Evolutionary conservation across 2,329 filamentous ascomycete genomes (phyloP), one percentile per base, ranked within the genome.

Genomic region (Septoria linicola): DNA sequence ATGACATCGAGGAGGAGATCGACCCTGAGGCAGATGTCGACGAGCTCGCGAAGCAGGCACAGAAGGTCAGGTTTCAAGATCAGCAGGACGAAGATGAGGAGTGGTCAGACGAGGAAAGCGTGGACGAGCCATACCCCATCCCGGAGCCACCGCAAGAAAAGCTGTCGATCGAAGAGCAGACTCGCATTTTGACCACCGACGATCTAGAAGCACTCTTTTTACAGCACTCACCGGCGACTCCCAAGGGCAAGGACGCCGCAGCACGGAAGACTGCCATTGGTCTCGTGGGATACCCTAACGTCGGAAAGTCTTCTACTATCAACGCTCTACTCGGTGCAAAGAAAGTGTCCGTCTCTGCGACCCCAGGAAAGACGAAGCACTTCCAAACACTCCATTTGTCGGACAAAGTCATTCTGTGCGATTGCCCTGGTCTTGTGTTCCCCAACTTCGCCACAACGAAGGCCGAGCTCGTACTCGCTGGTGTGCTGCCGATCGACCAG

Each of bases 231-330:
- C 84, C 83, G 2, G 73, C 80, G 37, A 77, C 82, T 21, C 58
- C 62, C 11, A 46, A 52, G 39, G 47, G 57, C n/a, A 72, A 76
- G 49, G 74, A 78, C 20, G 62, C 68, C 36, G 68, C 73, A 32
- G 76, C 74, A 53, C 73, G 77, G 47, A 96, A 95, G 70, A 85
- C 91, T 3, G 84, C 89, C 59, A 93, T 99, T 61, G 93, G 93
- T 63, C 78, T 99, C 16, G 93, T 99, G 31, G 93, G 93, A 53
- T 99, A 99, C 72, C 93, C 93, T 66, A 99, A 99, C 74, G 93
- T 99, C 58, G 93, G 93, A 73, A 99, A 99, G 75, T 99, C 95
- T 1, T 96, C 91, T 41, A 99, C 93, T 13, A 99, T 99, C 79
- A 99, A 99, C 75, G 92, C 93, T 35, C 81, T 99, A n/a, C 91